Base-by-base conservation (phyloP, 2,329 filamentous ascomycete species). In the Aspergillus ochraceus region DNA sequence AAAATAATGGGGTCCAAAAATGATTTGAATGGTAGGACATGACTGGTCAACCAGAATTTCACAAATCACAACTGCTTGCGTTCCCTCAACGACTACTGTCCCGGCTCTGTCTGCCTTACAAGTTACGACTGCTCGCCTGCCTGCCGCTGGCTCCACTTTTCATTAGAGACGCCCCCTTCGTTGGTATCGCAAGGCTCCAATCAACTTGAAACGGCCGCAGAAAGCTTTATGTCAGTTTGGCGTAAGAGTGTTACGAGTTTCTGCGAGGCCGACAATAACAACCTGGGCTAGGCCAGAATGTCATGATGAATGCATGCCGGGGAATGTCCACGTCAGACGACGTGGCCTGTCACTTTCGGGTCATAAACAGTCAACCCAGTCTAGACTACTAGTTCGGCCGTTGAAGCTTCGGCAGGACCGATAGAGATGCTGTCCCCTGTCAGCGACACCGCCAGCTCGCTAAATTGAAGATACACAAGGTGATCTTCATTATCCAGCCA, bases 201-300 rank as follows among this genome's bases (percentile, higher is more conserved):
- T 65, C 22, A 60, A 65, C 29, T 51, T 60, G 63, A 64, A 64
- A 65, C 63, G n/a, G 36, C 26, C 53, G 45, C 42, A 42, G 32
- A 36, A 32, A 58, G 50, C 50, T 49, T 26, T 54, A 56, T 45
- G 26, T 30, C 30, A 20, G 42, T 22, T 30, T 42, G 36, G 42
- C 30, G 46, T 56, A 50, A 36, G 50, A 42, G 50, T 58, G 46
- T 19, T 30, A 39, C 50, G 45, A 49, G n/a, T 42, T n/a, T 1
- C 36, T n/a, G 36, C 36, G 14, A 42, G 36, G 36, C 14, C 14
- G 36, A 42, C 36, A 17, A 42, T 42, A 42, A 42, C 14, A 42
- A 14, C 19, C 6, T 6, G 29, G 49, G 24, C 19, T 30, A 22
- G 30, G 29, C 49, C 49, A 22, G 49, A 42, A 42, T 42, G 36